Percentiles rank a stretch among this genome's conserved stretches.
These are phyloP conservation scores for Argentina anserina DNA, from an alignment of 306 rosid genomes.

Conservation along the genomic window DNA sequence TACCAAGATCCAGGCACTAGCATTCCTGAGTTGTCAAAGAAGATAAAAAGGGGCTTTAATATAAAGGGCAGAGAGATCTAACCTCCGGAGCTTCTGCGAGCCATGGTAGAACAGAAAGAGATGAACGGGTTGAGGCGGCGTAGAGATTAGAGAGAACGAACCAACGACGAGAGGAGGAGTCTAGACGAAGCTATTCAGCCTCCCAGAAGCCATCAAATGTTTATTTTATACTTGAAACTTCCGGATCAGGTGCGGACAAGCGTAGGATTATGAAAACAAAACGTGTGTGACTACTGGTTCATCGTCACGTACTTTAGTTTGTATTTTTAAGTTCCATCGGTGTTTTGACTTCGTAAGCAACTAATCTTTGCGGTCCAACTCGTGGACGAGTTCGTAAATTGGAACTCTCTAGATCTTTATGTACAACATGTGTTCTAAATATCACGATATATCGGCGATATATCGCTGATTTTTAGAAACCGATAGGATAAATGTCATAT, in stretches of 20 bases:
- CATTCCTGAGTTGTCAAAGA: neutral
- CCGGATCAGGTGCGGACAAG: neutral
- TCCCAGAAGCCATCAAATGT: neutral
- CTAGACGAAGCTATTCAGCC: neutral
- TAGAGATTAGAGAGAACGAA: neutral
- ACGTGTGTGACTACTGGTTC: constrained; percentile 5
- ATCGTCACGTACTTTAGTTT: too few species aligned
- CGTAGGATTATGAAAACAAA: too few species aligned
- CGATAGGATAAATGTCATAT: too few species aligned
- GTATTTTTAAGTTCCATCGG: too few species aligned
- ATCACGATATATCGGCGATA: too few species aligned
- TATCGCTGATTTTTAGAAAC: too few species aligned
- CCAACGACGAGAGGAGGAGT: neutral
- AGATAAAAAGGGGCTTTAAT: neutral
- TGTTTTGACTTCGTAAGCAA: too few species aligned
- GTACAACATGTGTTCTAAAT: too few species aligned
- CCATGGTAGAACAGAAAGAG: constrained; percentile 23
- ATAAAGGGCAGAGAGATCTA: neutral
- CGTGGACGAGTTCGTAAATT: too few species aligned
- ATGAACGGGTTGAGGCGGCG: constrained; percentile 21
- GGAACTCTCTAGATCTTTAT: too few species aligned
- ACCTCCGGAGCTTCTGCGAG: constrained; percentile 57
- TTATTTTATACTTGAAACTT: neutral
- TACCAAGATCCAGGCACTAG: neutral
- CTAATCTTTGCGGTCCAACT: too few species aligned